Conservation (phyloP, 257 asterid genomes). For the Ophiorrhiza pumila region DNA sequence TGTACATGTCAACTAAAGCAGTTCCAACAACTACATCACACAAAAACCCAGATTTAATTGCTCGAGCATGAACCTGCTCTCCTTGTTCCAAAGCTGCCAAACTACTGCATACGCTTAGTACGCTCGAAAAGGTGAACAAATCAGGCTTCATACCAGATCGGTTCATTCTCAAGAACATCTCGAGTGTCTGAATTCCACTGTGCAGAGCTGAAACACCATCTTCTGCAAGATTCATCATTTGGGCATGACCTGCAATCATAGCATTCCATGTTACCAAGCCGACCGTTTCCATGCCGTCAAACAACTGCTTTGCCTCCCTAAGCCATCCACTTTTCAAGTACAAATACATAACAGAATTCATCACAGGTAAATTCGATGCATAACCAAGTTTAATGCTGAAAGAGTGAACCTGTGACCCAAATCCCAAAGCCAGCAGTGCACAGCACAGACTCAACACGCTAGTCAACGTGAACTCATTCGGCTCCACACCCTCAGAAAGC, state of each 20-base stretch:
- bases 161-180: slow-evolving; percentile 54
- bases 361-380: slow-evolving; percentile 44
- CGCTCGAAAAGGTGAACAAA: slow-evolving; percentile 69
- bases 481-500: slow-evolving; percentile 56
- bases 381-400: slow-evolving; percentile 61
- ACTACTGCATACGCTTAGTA: slow-evolving; percentile 65
- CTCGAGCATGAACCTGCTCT: slow-evolving; percentile 83
- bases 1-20: slow-evolving; percentile 83
- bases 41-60: slow-evolving; percentile 63
- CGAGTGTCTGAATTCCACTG: slow-evolving; percentile 71
- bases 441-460: slow-evolving; percentile 70
- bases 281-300: slow-evolving; percentile 50
- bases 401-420: slow-evolving; percentile 78
- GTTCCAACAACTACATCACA: slow-evolving; percentile 83
- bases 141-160: slow-evolving; percentile 71
- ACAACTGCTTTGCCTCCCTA: slow-evolving; percentile 63
- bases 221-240: slow-evolving; percentile 46
- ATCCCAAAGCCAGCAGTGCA: slow-evolving; percentile 47
- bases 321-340: slow-evolving; percentile 68
- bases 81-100: slow-evolving; percentile 82
- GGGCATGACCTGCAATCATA: slow-evolving; percentile 85
- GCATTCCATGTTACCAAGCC: slow-evolving; percentile 85
- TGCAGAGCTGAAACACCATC: slow-evolving; percentile 50
- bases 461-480: slow-evolving; percentile 76
- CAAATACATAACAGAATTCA: slow-evolving; percentile 71